Base-by-base conservation (phyloP, 805 yeast species). In the Yarrowia sp. region DNA sequence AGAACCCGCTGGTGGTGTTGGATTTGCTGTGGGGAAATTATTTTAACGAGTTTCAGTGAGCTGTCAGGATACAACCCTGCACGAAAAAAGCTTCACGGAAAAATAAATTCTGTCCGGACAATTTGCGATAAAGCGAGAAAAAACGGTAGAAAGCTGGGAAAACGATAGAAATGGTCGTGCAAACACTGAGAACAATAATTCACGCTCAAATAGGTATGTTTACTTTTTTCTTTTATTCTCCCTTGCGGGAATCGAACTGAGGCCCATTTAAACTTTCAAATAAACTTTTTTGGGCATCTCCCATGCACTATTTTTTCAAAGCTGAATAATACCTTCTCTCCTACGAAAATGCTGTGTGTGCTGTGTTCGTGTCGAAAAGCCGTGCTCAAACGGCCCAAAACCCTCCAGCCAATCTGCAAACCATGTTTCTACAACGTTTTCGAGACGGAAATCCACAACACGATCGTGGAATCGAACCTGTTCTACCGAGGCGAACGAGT, bases 361-460 rank as follows among this genome's bases (percentile, higher is more conserved):
- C 81, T 90, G 8, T 93, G 99, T 73, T 87, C 85, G 69, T 80
- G 83, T 38, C 82, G 93, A 64, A 89, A 90, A 72, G 97, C 98
- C 0, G 89, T 89, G 18, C 82, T 95, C 80, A 89, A 86, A 71
- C 82, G 99, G 68, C 99, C 99, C 9, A 93, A 96, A 74, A 95
- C 92, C 69, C 81, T 90, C 47, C 93, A 89, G 75, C 91, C 89
- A 72, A 80, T 95, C 14, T 95, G 99, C 76, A 92, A 92, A 72
- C 85, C 84, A 66, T 95, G 99, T 75, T 95, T 95, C 74, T 93
- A 81, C 74, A 81, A 84, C 66, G 96, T 92, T 2, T 95, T 95
- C 76, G 99, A 95, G 77, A 89, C 96, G 0, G 99, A 95, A 74
- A 89, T 95, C 68, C 99, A 95, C 78, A 84, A 91, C 70, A 93